Conservation (phyloP, 2,329 filamentous ascomycete species). For the Xylaria sp. region DNA sequence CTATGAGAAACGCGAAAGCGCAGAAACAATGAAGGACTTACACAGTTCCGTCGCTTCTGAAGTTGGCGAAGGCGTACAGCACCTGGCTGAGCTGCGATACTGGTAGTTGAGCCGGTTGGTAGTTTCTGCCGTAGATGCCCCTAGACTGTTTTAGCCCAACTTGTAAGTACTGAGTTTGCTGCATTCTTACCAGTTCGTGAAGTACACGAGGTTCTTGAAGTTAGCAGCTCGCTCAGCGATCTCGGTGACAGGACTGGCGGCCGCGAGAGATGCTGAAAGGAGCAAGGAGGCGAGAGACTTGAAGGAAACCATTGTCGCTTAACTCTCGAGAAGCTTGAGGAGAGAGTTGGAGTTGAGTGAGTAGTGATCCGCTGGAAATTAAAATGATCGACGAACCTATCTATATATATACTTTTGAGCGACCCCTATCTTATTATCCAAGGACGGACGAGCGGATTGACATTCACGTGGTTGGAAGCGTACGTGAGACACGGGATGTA, state of each 20-base stretch:
- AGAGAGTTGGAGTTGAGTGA: slow-evolving; percentile 23
- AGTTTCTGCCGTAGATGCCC: slow-evolving; percentile 80
- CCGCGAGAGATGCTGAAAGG: slow-evolving; percentile 44
- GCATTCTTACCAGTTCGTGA: slow-evolving; percentile 59
- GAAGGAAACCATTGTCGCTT: slow-evolving; percentile 45
- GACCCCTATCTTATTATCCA: slow-evolving; percentile 28
- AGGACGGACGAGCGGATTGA: slow-evolving; percentile 6
- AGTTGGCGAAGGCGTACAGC: slow-evolving; percentile 83
- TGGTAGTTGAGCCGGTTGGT: slow-evolving; percentile 76
- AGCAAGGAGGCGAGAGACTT: slow-evolving; percentile 42
- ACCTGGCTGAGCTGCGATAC: slow-evolving; percentile 78
- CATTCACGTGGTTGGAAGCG: slow-evolving; percentile 42
- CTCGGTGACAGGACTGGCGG: slow-evolving; percentile 40
- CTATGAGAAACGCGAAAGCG: neutral
- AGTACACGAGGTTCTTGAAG: slow-evolving; percentile 60
- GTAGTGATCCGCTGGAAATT: slow-evolving; percentile 20
- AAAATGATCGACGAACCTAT: slow-evolving; percentile 34
- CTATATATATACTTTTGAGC: slow-evolving; percentile 28
- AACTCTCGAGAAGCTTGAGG: slow-evolving; percentile 19
- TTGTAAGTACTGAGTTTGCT: neutral
- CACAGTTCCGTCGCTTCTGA: slow-evolving; percentile 77
- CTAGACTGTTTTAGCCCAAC: slow-evolving; percentile 47
- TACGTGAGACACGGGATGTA: slow-evolving; percentile 27
- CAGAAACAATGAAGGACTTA: slow-evolving; percentile 52
- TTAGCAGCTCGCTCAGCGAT: slow-evolving; percentile 43